Percentiles rank a stretch among this genome's conserved stretches.
Conservation (phyloP, 768 basidiomycete genomes). For the Suillus variegatus region DNA sequence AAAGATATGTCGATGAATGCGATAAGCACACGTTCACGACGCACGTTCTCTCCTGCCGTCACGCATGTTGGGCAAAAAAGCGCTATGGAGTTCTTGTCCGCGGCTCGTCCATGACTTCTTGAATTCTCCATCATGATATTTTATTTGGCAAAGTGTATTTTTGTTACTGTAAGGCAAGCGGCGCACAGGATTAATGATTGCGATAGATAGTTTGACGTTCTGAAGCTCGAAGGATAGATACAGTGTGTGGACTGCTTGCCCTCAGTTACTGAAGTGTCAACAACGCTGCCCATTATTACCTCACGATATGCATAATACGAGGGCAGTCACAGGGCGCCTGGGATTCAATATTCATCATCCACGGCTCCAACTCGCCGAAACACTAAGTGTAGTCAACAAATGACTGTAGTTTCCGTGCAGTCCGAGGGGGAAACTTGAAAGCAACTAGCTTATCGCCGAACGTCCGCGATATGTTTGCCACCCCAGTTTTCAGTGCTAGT, state of each 20-base stretch:
- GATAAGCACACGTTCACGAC: background rate
- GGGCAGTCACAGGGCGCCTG: background rate
- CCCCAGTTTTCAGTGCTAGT: conserved; percentile 66
- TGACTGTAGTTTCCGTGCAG: conserved; percentile 64
- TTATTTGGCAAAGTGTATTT: background rate
- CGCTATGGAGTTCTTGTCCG: background rate
- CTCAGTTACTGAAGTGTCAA: background rate
- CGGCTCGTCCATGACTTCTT: background rate
- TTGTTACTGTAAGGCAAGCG: background rate
- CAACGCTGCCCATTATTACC: background rate
- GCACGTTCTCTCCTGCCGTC: background rate
- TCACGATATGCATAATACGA: background rate
- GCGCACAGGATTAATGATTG: background rate
- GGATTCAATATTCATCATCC: background rate
- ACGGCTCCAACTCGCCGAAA: background rate
- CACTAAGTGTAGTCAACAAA: conserved; percentile 64
- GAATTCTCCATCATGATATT: background rate
- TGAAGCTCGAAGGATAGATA: background rate
- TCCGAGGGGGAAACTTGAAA: conserved; percentile 76
- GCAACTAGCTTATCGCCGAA: conserved; percentile 75
- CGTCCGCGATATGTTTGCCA: conserved; percentile 66
- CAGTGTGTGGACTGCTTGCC: background rate
- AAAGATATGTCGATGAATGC: background rate
- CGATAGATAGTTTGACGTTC: background rate
- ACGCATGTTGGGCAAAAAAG: background rate